Evolutionary conservation across 2,329 filamentous ascomycete genomes (phyloP).

Genomic region (Aureobasidium melanogenum): DNA sequence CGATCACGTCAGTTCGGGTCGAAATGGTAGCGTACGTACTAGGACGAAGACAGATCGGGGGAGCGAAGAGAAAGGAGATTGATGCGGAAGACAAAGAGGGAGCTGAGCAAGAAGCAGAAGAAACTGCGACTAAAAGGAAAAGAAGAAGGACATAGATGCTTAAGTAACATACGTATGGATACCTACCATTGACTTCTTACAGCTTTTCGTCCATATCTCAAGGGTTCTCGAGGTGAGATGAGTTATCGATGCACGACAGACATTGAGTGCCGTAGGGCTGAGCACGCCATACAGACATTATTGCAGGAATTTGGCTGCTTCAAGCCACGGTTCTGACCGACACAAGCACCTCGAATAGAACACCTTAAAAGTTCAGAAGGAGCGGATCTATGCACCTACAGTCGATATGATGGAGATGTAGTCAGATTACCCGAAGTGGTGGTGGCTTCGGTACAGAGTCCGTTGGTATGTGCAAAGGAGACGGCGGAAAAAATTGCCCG

Average conservation of each 20-base stretch:
- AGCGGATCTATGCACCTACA: neutral
- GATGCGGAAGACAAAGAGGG: neutral
- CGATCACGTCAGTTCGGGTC: slow-evolving; percentile 50
- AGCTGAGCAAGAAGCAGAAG: neutral
- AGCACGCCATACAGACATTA: slow-evolving; percentile 7
- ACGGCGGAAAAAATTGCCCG: neutral
- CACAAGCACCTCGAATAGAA: neutral
- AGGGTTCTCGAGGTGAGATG: neutral
- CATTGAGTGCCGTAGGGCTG: neutral
- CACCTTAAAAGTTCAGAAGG: neutral
- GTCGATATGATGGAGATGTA: neutral
- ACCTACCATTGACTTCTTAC: neutral
- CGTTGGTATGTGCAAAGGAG: neutral
- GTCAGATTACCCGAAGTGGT: neutral
- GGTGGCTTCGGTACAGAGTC: neutral
- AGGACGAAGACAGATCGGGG: slow-evolving; percentile 34
- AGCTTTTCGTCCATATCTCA: neutral
- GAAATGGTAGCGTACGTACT: slow-evolving; percentile 66
- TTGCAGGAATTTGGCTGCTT: neutral
- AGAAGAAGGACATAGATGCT: neutral
- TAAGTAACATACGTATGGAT: neutral
- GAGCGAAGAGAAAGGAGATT: neutral
- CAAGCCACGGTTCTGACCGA: neutral
- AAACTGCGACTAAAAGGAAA: neutral
- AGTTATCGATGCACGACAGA: neutral